Evolutionary conservation across 2,329 filamentous ascomycete species (phyloP), one percentile per base, ranked within the genome.

Genomic region (Cadophora gregata): DNA sequence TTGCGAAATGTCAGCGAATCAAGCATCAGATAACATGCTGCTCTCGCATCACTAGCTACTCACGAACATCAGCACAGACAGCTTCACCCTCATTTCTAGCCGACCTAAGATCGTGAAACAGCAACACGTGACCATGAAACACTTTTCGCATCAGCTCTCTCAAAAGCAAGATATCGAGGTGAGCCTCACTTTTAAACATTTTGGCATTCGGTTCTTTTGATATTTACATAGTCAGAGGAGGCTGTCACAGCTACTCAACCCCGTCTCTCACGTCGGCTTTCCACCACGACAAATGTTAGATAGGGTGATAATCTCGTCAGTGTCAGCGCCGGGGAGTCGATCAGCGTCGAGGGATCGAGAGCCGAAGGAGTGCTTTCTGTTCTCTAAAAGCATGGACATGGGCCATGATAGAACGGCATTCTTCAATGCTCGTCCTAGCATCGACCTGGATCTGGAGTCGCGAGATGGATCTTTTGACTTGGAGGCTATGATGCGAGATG

Each of bases 41-140:
- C 6, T 36, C 12, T 58, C 55, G 55, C 55, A 58, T 58, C 55
- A 21, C 14, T 36, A 58, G 25, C 4, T n/a, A 16, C 55, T n/a
- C 55, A 58, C 55, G 16, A 58, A 38, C 55, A 24, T 16, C 21
- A 10, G 55, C 55, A 58, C 55, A 58, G 55, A 58, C 55, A 27
- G 9, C 16, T 14, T 42, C 33, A 31, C 55, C 55, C 31, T 36
- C 8, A 24, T 58, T 58, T 58, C 21, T 16, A 14, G 21, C 24
- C n/a, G n/a, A 25, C 33, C 33, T 42, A 58, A 42, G 48, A 60
- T 48, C 58, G 45, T 60, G 58, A 60, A 60, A 60, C 58, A 47
- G 12, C 38, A 50, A 19, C 58, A 60, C 58, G 58, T 60, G 58
- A 60, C 27, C 19, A 21, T 33, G 38, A 60, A 60, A 60, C 58